Evolutionary conservation across 2,329 filamentous ascomycete species (phyloP).

Genomic region (Colletotrichum sp.): DNA sequence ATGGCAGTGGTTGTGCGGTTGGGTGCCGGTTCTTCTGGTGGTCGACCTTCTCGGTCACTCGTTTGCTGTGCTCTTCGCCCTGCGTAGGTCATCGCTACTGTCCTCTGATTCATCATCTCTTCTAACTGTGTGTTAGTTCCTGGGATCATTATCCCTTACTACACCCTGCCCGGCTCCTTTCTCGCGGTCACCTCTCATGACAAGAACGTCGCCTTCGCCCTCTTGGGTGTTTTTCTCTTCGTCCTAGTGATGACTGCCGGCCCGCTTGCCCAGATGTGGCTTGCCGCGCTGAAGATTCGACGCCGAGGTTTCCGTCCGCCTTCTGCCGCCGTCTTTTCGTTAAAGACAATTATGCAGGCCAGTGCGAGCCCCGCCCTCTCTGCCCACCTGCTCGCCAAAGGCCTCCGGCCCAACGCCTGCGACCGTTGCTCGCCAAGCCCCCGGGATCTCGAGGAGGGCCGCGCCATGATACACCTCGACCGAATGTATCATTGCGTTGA

Average conservation of each 20-base stretch:
- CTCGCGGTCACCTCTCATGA: no score
- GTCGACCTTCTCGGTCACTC: not conserved
- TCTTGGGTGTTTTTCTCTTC: not conserved
- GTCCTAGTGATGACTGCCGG: not conserved
- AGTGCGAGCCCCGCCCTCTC: no score
- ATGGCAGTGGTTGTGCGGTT: fast-evolving
- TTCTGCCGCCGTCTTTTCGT: no score
- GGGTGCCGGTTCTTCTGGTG: not conserved
- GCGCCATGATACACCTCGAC: no score
- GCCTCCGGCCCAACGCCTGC: no score
- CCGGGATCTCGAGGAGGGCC: no score
- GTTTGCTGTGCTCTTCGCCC: not conserved
- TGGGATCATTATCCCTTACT: not conserved
- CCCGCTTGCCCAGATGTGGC: not conserved
- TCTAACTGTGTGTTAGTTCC: not conserved
- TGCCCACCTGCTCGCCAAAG: no score
- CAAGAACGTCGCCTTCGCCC: not conserved
- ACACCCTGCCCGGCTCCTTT: no score
- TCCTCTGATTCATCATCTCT: not conserved
- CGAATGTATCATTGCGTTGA: not conserved
- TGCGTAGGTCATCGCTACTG: not conserved
- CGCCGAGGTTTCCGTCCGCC: no score
- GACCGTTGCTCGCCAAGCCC: no score
- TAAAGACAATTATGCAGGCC: no score
- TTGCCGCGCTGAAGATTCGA: no score